Evolutionary conservation across 139 green algal species (phyloP).

Genomic region (Diplosphaera chodatii): DNA sequence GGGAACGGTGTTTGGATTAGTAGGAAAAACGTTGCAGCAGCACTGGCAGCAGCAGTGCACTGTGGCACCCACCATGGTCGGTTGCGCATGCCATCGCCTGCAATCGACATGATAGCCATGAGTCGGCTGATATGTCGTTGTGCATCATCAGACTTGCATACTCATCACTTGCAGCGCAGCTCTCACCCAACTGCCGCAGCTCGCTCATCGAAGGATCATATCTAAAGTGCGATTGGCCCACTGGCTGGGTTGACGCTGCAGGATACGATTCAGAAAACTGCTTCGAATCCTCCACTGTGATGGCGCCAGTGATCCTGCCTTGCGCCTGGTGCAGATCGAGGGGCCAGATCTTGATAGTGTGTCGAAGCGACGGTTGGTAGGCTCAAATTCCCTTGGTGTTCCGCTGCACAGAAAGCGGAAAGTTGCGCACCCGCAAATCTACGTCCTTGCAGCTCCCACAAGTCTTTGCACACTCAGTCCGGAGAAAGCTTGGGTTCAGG

Average conservation of each 20-base stretch:
- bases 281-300: neutral
- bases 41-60: too few relatives aligned
- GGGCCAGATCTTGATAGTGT: too few relatives aligned
- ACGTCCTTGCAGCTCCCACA: neutral
- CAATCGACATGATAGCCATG: slow-evolving; percentile 1
- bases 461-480: neutral
- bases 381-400: too few relatives aligned
- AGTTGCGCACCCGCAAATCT: too few relatives aligned
- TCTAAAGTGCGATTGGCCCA: neutral
- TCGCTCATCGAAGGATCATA: slow-evolving; percentile 10
- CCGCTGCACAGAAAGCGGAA: too few relatives aligned
- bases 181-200: neutral
- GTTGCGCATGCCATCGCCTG: slow-evolving; percentile 11
- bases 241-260: neutral
- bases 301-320: neutral
- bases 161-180: neutral
- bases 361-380: too few relatives aligned
- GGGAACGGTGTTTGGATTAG: too few relatives aligned
- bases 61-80: slow-evolving; percentile 32
- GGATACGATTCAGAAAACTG: neutral
- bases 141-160: too few relatives aligned
- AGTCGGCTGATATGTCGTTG: too few relatives aligned
- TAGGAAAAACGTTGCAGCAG: too few relatives aligned
- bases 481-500: neutral
- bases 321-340: neutral